Evolutionary conservation across 768 basidiomycete species (phyloP).

Genomic region (Cyclocybe aegerita): DNA sequence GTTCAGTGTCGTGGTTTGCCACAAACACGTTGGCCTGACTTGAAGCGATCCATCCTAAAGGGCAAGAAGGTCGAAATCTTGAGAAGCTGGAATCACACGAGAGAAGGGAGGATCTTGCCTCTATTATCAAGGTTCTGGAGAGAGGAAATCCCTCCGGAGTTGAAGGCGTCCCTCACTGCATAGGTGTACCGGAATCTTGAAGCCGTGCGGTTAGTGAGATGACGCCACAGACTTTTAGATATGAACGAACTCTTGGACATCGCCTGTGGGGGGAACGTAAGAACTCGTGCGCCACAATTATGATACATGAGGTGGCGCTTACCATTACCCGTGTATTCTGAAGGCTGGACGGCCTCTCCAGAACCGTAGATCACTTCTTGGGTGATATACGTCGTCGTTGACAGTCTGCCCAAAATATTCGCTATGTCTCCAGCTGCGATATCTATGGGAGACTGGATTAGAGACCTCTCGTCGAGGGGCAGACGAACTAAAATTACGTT

Average conservation of each 20-base stretch:
- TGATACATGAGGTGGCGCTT: constrained; percentile 1
- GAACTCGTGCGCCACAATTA: not conserved
- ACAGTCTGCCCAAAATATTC: constrained; percentile 49
- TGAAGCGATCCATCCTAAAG: constrained; percentile 56
- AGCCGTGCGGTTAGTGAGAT: not conserved
- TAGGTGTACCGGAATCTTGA: constrained; percentile 59
- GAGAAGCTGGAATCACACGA: not conserved
- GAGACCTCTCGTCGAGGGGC: not conserved
- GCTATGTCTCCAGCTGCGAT: constrained; percentile 52
- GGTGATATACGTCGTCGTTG: constrained; percentile 50
- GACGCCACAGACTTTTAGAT: not conserved
- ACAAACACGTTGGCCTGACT: constrained; percentile 62
- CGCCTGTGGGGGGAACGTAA: constrained; percentile 30
- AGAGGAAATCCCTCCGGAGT: constrained; percentile 45
- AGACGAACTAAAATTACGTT: constrained; percentile 39
- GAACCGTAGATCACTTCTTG: constrained; percentile 59
- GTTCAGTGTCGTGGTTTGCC: constrained; percentile 69
- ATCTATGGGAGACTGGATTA: constrained; percentile 32
- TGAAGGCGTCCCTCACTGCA: constrained; percentile 51
- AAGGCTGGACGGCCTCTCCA: constrained; percentile 54
- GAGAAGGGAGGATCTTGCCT: constrained; percentile 28
- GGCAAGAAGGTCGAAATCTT: not conserved
- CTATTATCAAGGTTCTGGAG: constrained; percentile 51
- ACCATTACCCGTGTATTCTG: constrained; percentile 56
- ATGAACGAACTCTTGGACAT: constrained; percentile 58